Evolutionary conservation across 805 yeast genomes (phyloP), one percentile per base, ranked within the genome.

Genomic region (Starmerella apicola): DNA sequence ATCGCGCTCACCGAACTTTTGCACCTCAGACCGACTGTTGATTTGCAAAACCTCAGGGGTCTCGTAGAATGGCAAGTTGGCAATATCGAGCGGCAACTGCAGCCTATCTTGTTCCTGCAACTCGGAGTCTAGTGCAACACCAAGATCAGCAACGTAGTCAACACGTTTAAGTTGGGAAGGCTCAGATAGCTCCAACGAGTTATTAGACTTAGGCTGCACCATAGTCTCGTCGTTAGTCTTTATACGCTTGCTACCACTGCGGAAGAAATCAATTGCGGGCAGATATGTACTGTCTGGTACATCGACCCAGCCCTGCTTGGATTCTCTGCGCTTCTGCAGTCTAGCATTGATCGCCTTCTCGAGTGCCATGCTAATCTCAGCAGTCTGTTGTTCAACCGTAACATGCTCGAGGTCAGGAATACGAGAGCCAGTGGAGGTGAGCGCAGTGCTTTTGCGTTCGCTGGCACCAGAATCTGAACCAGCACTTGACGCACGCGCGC

Each of bases 361-460:
- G 45, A 86, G 78, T 5, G 82, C 78, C 41, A 70, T 76, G 45
- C 83, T 79, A 60, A 84, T 83, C 46, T 78, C 86, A 35, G 72
- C 67, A 36, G 81, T 62, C 18, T 84, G 76, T 34, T 75, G 70
- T 39, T 81, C 81, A 9, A 85, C 86, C 5, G 94, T 82, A 19
- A 81, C 78, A 44, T 88, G 66, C 34, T 84, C 94, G 70, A 86
- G 70, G 59, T 88, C 96, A 13, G 97, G 96, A 47, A 88, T 81
- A 60, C 84, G 82, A 1, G 95, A 81, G 28, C 91, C 79, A 3
- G 95, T 24, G 15, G 44, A 42, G 2, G 48, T 42, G 21, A 42
- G 39, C 5, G 45, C 35, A 5, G 49, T 46, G 8, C 41, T 35
- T 21, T 43, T 37, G 29, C 68, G 67, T 5, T 44, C 40, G 23